Base-by-base conservation (phyloP, 2,329 filamentous ascomycete genomes). In the Rhytidhysteron rufulum region DNA sequence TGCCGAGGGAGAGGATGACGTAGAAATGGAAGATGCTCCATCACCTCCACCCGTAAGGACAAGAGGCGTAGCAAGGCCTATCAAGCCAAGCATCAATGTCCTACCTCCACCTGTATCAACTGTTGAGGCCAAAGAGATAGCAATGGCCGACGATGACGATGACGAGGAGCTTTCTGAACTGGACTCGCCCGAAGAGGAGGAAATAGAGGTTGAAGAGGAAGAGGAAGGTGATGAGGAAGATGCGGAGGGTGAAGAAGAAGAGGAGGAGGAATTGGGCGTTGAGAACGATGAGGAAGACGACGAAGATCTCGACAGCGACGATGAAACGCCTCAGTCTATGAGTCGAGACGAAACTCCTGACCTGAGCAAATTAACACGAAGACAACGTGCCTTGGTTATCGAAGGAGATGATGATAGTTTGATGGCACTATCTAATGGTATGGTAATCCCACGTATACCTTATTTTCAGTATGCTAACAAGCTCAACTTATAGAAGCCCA, bases 331-430 rank as follows among this genome's bases (percentile, higher is more conserved):
- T 18, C 69, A 66, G 32, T 70, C 68, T 38, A 69, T 73, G 34
- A 79, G 75, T 40, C 67, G 77, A 46, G 71, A 68, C 34, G 75
- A 75, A 30, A 82, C 80, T 1, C 79, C 80, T 3, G 82, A 86
- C 55, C 63, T 80, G 18, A 80, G 69, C 59, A 83, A 82, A 56
- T 70, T 86, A 63, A 88, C 84, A 13, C 80, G 83, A 53, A 71
- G 84, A 37, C 84, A 88, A 65, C 70, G 82, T 40, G 80, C 80
- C 2, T 72, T 73, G 39, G 66, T 75, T 30, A 65, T 73, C 29
- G 72, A 79, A 39, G 72, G 82, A 37, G 73, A 54, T 38, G 74
- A 66, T 47, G 72, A 56, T 33, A 71, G 46, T 44, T 66, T 69
- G 51, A 72, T 72, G 63, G 68, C 63, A 35, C 65, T 82, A 7